These are phyloP conservation scores for Mollisiaceae sp. DNA, from an alignment of 2,329 filamentous ascomycete genomes.

Conservation along the genomic window DNA sequence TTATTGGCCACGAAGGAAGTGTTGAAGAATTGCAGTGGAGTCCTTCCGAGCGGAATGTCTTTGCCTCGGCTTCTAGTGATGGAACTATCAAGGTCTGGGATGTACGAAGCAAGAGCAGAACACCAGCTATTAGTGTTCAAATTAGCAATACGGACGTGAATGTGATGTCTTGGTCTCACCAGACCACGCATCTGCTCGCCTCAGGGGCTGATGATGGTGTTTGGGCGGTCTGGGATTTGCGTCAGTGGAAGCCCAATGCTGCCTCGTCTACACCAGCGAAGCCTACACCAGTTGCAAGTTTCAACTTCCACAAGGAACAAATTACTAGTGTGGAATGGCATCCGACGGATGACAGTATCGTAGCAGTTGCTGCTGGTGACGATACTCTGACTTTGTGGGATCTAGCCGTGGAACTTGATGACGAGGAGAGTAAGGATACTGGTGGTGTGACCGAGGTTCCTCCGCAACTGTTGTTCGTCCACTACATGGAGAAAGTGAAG, in stretches of 20 bases:
- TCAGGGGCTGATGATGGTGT: conserved; percentile 92
- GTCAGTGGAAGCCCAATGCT: conserved; percentile 83
- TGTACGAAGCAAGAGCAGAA: conserved; percentile 85
- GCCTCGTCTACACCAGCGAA: conserved; percentile 50
- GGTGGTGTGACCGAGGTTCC: conserved; percentile 89
- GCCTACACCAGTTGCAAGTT: conserved; percentile 86
- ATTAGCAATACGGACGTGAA: conserved; percentile 89
- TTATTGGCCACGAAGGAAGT: conserved; percentile 81
- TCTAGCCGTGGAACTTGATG: conserved; percentile 92
- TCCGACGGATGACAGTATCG: conserved; percentile 93
- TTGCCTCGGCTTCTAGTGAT: conserved; percentile 91
- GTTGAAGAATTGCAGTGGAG: conserved; percentile 98
- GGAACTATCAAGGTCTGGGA: conserved; percentile 98
- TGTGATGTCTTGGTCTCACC: conserved; percentile 92
- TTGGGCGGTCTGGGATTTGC: conserved; percentile 95
- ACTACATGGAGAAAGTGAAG: conserved; percentile 94
- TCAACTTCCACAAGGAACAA: conserved; percentile 94
- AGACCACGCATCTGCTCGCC: conserved; percentile 87
- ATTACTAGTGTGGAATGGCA: conserved; percentile 98
- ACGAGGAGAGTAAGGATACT: conserved; percentile 92
- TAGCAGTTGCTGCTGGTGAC: conserved; percentile 89
- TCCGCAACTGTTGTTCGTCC: conserved; percentile 92
- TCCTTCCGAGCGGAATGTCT: conserved; percentile 89
- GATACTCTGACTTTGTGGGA: conserved; percentile 97
- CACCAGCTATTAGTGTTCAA: conserved; percentile 84